Base-by-base conservation (phyloP, 371 early-diverging fungal species). In the Coemansia sp. region DNA sequence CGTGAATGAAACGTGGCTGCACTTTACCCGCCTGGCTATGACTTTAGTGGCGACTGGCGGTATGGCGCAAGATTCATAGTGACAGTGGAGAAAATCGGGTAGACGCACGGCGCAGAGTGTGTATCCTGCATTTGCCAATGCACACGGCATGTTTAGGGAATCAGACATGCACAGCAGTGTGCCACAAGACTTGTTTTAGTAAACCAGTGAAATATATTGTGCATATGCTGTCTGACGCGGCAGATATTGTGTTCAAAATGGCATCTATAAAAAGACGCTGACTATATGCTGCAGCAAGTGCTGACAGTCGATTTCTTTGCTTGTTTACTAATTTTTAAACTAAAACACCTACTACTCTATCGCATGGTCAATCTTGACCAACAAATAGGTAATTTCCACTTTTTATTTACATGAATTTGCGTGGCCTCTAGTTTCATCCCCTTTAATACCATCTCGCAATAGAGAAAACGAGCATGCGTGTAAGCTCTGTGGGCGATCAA, bases 61-160 rank as follows among this genome's bases (percentile, higher is more conserved):
- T 24, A 23, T 12, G 52, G 23, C 11, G 23, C 52, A 26, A 53
- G 53, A 24, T 53, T 53, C 13, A 53, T 26, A 53, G 53, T 53
- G 24, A 23, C 53, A 53, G 21, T 53, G 24, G 24, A 19, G 15
- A 21, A 21, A 13, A 32, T 9, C 12, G 6, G 12, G 21, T 26
- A 26, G 13, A 57, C 57, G 57, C 39, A 57, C n/a, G 57, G 57
- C 57, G 13, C 23, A 32, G 12, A 8, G 36, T 11, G n/a, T 57
- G 53, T 53, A 32, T 57, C 39, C 29, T 29, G 19, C 57, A 57
- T 57, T 57, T 36, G 19, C 39, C 57, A 57, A 21, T 57, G 57
- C 21, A 4, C 9, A 26, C n/a, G 17, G 17, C 28, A 2, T 26
- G 17, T 15, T 23, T 15, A 11, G 36, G 3, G 36, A 36, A 36